Base-by-base conservation (phyloP, 371 early-diverging fungal species). In the Rhizopus stolonifer region DNA sequence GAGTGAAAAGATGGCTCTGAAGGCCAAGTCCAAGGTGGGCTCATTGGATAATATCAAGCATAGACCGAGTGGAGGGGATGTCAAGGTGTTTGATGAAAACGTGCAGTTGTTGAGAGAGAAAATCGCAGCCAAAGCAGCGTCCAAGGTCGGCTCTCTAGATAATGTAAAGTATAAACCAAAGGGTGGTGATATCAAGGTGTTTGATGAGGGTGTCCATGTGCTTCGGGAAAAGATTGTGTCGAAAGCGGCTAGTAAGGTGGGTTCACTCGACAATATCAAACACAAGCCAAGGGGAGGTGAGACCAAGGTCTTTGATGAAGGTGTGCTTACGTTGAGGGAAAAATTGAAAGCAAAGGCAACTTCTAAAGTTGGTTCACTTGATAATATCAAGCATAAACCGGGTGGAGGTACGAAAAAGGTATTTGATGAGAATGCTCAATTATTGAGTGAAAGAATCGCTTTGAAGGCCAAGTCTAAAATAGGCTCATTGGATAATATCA, bases 301-400 rank as follows among this genome's bases (percentile, higher is more conserved):
- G 4, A 43, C 17, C n/a, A 43, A 57, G 10, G 49, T 63, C 1
- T 63, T 58, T 15, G 46, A 57, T 33, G 63, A 63, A 21, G 58
- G 52, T 21, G 29, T 49, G 4, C 18, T 25, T n/a, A 17, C 19
- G 1, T 19, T 58, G 19, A 51, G 29, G 14, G 47, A 42, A 49
- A 38, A 42, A 9, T 44, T 54, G 6, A 11, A 23, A 1, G 6
- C 38, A 2, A 50, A 54, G 21, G 61, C 44, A 14, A 45, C 39
- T 6, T 45, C 61, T 15, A 60, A 56, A 33, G 57, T 60, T 9
- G 61, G 61, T 0, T 60, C 31, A 29, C 25, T 60, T 17, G 60
- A 64, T 15, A 64, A 64, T 7, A 47, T 60, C 11, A 60, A 64
- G 17, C 64, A 64, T 23, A 64, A 60, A 15, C 52, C 60, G 8